These are phyloP conservation scores for Ceratobasidium sp. DNA, from an alignment of 1,284 basidiomycete genomes.

Conservation along the genomic window DNA sequence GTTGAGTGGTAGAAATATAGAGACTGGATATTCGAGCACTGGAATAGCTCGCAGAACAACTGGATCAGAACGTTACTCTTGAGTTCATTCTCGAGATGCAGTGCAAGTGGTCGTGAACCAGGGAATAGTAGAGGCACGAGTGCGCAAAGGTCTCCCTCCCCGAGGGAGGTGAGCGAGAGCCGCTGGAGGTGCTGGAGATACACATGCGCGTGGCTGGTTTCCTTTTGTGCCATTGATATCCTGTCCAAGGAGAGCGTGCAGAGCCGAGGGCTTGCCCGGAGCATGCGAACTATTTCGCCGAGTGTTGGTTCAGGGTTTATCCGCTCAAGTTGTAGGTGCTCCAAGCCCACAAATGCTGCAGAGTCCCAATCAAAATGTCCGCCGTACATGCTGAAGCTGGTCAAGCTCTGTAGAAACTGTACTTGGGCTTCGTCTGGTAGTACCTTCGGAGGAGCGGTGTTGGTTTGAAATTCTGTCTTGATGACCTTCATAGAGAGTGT, in stretches of 20 bases:
- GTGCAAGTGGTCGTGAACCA: neutral
- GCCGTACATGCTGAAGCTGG: slow-evolving; percentile 4
- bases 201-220: neutral
- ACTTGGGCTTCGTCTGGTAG: neutral
- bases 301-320: neutral
- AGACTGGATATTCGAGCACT: neutral
- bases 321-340: neutral
- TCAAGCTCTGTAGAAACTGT: neutral
- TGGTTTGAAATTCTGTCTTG: neutral
- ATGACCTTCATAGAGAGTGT: neutral
- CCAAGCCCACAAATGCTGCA: slow-evolving; percentile 13
- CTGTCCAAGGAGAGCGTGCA: neutral
- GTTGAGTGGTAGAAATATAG: neutral
- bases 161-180: neutral
- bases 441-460: neutral
- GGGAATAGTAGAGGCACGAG: neutral
- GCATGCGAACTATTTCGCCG: neutral
- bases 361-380: slow-evolving; percentile 26
- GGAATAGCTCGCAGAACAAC: neutral
- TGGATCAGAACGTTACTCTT: neutral
- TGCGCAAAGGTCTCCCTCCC: neutral
- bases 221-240: neutral
- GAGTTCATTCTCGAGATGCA: neutral
- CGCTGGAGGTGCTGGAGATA: neutral
- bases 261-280: neutral